Evolutionary conservation across 345 rosid species (phyloP).

Genomic region (Sisymbrium altissimum): DNA sequence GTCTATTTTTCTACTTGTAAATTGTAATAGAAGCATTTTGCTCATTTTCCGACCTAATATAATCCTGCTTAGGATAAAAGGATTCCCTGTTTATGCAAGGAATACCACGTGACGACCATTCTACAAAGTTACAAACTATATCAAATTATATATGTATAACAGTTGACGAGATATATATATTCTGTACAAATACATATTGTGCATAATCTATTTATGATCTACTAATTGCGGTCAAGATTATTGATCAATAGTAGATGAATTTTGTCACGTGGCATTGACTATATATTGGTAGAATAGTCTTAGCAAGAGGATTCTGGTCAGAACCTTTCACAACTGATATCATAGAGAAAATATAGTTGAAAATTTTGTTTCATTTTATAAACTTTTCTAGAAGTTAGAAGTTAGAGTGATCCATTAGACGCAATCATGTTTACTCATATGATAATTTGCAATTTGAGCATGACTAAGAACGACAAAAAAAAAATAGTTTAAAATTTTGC

Average conservation of each 20-base stretch:
- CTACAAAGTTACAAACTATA: neutral
- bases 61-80: neutral
- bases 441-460: neutral
- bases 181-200: neutral
- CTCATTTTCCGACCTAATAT: neutral
- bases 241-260: neutral
- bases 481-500: neutral
- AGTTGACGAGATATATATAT: neutral
- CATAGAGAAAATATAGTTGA: too few species aligned
- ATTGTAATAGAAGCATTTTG: neutral
- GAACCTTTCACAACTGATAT: neutral
- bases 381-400: too few species aligned
- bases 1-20: neutral
- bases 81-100: neutral
- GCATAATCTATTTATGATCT: neutral
- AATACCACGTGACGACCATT: neutral
- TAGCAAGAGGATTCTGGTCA: too few species aligned
- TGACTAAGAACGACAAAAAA: neutral
- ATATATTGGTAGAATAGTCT: neutral
- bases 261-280: neutral
- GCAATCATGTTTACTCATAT: constrained; percentile 4
- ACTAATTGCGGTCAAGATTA: neutral
- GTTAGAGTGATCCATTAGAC: constrained; percentile 12
- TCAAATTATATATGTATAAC: neutral
- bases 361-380: too few species aligned